Conservation (phyloP, 345 rosid genomes). For the Ailanthus altissimus region DNA sequence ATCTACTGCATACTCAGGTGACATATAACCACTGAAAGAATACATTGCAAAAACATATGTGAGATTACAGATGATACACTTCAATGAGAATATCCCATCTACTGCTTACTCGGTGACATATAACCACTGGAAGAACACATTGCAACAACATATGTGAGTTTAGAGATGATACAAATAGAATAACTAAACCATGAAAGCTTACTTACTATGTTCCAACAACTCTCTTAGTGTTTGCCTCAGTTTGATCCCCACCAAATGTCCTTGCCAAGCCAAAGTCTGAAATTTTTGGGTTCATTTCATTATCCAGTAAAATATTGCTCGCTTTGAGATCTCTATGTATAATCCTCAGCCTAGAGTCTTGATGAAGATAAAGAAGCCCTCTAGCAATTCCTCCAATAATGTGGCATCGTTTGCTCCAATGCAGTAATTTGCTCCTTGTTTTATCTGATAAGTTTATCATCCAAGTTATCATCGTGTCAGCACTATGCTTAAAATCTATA, state of each 20-base stretch:
- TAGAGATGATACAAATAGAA: not conserved
- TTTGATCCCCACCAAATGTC: conserved; percentile 33
- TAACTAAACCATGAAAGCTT: not conserved
- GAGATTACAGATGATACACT: not conserved
- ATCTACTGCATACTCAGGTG: conserved; percentile 35
- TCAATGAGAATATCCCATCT: conserved; percentile 34
- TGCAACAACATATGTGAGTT: too few species aligned
- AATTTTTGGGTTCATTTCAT: conserved; percentile 36
- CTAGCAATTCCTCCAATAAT: conserved; percentile 18
- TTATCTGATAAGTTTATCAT: conserved; percentile 21
- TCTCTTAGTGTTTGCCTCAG: conserved; percentile 29
- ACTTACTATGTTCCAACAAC: conserved; percentile 33
- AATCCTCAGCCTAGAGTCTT: conserved; percentile 34
- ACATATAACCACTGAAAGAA: conserved; percentile 37
- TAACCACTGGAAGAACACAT: conserved; percentile 24
- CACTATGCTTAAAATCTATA: not conserved
- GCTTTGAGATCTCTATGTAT: conserved; percentile 34
- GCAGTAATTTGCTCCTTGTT: conserved; percentile 8
- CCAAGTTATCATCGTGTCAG: not conserved
- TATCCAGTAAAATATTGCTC: conserved; percentile 27
- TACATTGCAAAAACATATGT: not conserved
- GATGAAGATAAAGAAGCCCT: conserved; percentile 38
- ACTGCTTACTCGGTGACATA: conserved; percentile 44
- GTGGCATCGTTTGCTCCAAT: conserved; percentile 16
- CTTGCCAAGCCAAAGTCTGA: conserved; percentile 37